These are phyloP conservation scores for Crotalaria pallida DNA, from an alignment of 306 rosid genomes.

Conservation along the genomic window DNA sequence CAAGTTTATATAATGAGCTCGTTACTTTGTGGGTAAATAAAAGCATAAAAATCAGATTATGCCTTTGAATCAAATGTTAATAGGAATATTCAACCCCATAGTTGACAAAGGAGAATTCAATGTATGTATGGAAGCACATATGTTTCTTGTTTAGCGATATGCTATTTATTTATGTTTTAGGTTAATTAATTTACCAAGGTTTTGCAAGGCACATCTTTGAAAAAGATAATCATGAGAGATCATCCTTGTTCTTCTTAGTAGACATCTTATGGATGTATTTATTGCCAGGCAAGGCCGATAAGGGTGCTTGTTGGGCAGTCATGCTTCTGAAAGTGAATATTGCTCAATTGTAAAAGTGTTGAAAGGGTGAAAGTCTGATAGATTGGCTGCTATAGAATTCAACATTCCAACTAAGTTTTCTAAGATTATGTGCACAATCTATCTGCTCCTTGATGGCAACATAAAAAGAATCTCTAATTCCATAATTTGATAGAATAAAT, in stretches of 20 bases:
- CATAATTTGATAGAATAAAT: not conserved
- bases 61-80: not conserved
- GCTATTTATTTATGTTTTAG: not conserved
- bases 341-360: not conserved
- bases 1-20: slow-evolving; percentile 1
- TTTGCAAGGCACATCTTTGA: not conserved
- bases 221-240: not conserved
- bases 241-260: not conserved
- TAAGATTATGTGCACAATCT: not conserved
- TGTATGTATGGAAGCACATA: not conserved
- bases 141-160: not conserved
- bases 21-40: not conserved
- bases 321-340: not conserved
- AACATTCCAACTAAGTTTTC: not conserved
- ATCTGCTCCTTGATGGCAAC: not conserved
- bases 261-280: not conserved
- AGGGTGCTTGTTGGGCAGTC: slow-evolving; percentile 2
- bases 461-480: not conserved
- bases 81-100: not conserved
- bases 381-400: not conserved
- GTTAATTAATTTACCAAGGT: not conserved
- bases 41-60: not conserved
- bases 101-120: not conserved
- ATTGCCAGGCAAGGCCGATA: not conserved
- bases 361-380: not conserved